Evolutionary conservation across 2,329 filamentous ascomycete genomes (phyloP).

Genomic region (Hypoxylon sp.): DNA sequence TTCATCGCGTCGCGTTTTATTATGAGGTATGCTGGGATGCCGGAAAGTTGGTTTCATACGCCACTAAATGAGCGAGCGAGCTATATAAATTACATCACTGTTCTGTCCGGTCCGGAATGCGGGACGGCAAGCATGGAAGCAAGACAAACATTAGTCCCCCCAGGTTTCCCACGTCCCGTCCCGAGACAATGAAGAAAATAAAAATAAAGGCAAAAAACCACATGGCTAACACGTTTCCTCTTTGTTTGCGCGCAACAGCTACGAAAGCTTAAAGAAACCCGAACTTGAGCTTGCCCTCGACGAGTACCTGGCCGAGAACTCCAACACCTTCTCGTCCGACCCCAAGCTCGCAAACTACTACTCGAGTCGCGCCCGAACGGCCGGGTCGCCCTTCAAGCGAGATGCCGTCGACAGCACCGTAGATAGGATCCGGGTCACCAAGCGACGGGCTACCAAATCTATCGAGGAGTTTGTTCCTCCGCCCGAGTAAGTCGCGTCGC

Average conservation of each 20-base stretch:
- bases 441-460: constrained; percentile 51
- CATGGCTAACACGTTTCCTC: constrained; percentile 36
- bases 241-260: constrained; percentile 56
- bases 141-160: constrained; percentile 29
- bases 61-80: too few relatives aligned
- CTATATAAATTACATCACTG: constrained; percentile 31
- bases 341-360: constrained; percentile 79
- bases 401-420: constrained; percentile 37
- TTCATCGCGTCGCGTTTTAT: constrained; percentile 18
- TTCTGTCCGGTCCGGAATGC: constrained; percentile 24
- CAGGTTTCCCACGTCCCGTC: constrained; percentile 34
- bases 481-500: constrained; percentile 74
- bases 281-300: constrained; percentile 82
- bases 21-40: too few relatives aligned
- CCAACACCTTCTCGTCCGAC: constrained; percentile 69
- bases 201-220: too few relatives aligned
- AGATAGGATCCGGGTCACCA: constrained; percentile 41
- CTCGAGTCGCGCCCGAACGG: constrained; percentile 67
- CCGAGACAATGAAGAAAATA: too few relatives aligned
- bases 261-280: constrained; percentile 75
- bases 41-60: too few relatives aligned
- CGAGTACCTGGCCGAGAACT: constrained; percentile 74
- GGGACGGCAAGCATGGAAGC: constrained; percentile 27
- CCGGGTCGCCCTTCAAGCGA: constrained; percentile 60
- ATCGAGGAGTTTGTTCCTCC: constrained; percentile 70